A percentile compares a stretch with the other conserved stretches of the same genome.
These are phyloP conservation scores for Tulasnella sp. DNA, from an alignment of 768 basidiomycete species.

Conservation along the genomic window DNA sequence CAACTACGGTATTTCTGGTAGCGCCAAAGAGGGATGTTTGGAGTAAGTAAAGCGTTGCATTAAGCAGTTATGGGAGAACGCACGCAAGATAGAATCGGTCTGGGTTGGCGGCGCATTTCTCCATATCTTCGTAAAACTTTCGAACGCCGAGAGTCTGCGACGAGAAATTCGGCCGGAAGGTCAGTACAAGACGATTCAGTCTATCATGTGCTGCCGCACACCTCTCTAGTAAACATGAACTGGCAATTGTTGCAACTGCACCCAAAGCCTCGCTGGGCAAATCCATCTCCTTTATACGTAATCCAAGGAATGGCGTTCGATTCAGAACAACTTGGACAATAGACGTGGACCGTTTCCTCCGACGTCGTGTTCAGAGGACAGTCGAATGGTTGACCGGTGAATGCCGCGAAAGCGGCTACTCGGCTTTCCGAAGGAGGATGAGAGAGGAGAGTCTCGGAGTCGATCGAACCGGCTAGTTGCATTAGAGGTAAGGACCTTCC, in stretches of 20 bases:
- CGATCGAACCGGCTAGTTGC: slow-evolving; percentile 19
- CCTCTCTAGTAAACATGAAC: slow-evolving; percentile 20
- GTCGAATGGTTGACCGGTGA: slow-evolving; percentile 25
- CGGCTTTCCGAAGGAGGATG: background rate
- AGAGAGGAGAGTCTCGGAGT: slow-evolving; percentile 20
- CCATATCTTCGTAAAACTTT: slow-evolving; percentile 24
- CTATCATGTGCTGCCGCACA: background rate
- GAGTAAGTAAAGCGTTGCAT: too few relatives aligned
- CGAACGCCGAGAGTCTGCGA: slow-evolving; percentile 2
- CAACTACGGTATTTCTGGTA: too few relatives aligned
- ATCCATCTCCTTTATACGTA: slow-evolving; percentile 23
- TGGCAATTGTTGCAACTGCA: background rate
- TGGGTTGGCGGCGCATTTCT: background rate
- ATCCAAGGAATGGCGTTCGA: slow-evolving; percentile 27
- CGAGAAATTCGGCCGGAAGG: too few relatives aligned
- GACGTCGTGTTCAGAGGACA: background rate
- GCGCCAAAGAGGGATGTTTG: too few relatives aligned
- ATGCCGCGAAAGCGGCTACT: background rate
- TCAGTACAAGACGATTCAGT: background rate
- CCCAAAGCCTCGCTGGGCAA: slow-evolving; percentile 29
- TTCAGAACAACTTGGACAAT: background rate
- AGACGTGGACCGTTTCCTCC: background rate
- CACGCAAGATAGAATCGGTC: slow-evolving; percentile 20
- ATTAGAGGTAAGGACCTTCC: slow-evolving; percentile 21
- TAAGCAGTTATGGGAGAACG: too few relatives aligned